These are phyloP conservation scores for Lentinus tigrinus DNA, from an alignment of 768 basidiomycete species.

Conservation along the genomic window DNA sequence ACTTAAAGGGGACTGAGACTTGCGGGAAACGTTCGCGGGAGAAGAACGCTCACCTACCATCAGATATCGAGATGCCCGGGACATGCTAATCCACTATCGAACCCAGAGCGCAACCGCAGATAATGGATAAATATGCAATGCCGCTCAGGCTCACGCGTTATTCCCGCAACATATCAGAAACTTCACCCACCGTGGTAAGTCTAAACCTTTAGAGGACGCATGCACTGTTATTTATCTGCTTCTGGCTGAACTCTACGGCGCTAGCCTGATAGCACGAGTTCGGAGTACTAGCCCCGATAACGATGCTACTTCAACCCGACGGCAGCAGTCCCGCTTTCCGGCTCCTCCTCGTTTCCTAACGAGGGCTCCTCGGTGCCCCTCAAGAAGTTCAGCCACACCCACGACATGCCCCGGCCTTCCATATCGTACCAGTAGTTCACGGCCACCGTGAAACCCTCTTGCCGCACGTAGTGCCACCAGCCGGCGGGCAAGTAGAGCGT, in stretches of 20 bases:
- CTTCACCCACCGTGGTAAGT: neutral
- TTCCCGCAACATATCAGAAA: no score
- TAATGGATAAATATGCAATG: no score
- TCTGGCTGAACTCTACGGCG: neutral
- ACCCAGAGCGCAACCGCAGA: no score
- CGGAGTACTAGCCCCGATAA: no score
- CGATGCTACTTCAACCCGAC: no score
- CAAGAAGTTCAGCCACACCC: constrained; percentile 67
- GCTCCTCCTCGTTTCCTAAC: constrained; percentile 35
- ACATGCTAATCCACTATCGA: neutral
- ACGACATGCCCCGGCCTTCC: constrained; percentile 67
- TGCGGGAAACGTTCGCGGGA: constrained; percentile 14
- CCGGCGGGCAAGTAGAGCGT: constrained; percentile 87
- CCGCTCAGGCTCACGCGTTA: no score
- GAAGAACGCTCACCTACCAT: constrained; percentile 1
- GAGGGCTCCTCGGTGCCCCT: constrained; percentile 39
- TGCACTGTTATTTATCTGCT: no score
- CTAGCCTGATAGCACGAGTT: neutral
- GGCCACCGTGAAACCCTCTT: constrained; percentile 62
- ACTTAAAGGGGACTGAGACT: neutral
- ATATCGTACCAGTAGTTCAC: constrained; percentile 92
- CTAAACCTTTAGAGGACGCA: neutral
- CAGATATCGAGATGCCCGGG: neutral
- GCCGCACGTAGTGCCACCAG: constrained; percentile 92
- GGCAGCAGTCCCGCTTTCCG: neutral